Evolutionary conservation across 306 rosid genomes (phyloP), one percentile per base, ranked within the genome.

Genomic region (Lathyrus sativus): DNA sequence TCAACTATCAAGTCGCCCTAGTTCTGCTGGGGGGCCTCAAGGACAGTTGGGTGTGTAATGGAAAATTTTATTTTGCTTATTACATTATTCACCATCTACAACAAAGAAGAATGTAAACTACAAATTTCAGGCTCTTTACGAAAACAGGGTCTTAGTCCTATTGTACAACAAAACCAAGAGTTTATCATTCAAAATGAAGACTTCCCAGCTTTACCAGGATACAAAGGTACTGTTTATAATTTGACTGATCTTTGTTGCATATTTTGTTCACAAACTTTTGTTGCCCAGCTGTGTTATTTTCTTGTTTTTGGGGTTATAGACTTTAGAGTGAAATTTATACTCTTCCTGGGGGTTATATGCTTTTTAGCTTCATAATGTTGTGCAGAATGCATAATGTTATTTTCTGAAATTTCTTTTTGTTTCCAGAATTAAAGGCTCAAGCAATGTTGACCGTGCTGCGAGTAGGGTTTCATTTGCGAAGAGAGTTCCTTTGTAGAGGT

Each of bases 121-220:
- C 51, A 74, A 59, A 14, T 84, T 85, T 67, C 85, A 95, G 99
- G 99, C 77, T 90, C 96, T 13, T 75, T 95, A 63, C 95, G 99
- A 26, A 95, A 95, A 67, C 99, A 95, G 70, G 99, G 99, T 72
- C 88, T 87, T 68, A 81, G 98, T 87, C 96, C 99, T 71, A 90
- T 90, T 70, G 99, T 85, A 70, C 99, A 95, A 87, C 99, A 88
- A 79, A 95, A 88, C 61, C 99, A 90, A 71, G 99, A 95, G 88
- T 95, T 95, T 80, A 95, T 92, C 78, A 95, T 95, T 79, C 97
- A 95, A 78, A 95, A 88, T 84, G 99, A 95, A 74, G 97, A 95
- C 78, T 95, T 95, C 63, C 99, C 99, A n/a, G 99, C 99, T 63
- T 81, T 95, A 72, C 97, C 99, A 0, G 93, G 97, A 74, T 90